Evolutionary conservation across 306 rosid species (phyloP).

Genomic region (Quercus variabilis): DNA sequence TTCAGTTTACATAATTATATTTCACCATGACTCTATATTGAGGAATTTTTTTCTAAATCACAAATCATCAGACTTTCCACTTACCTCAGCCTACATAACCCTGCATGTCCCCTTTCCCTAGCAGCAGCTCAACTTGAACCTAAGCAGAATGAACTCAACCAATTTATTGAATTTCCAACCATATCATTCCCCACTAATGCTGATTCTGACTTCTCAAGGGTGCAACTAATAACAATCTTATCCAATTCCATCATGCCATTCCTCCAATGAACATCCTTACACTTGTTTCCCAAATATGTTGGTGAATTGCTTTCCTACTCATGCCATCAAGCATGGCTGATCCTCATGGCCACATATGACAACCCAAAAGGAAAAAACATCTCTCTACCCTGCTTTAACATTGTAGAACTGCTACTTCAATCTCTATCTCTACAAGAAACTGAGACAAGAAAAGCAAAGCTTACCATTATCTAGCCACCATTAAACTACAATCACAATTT

Average conservation of each 20-base stretch:
- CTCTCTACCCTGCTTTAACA: background rate
- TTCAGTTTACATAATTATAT: background rate
- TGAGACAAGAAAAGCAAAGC: background rate
- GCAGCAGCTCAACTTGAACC: background rate
- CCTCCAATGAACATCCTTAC: background rate
- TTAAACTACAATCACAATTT: background rate
- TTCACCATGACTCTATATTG: background rate
- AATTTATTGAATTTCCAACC: background rate
- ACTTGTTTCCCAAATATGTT: background rate
- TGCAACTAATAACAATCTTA: background rate
- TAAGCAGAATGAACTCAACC: background rate
- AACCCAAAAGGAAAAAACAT: background rate
- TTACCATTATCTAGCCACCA: background rate
- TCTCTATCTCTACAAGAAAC: background rate
- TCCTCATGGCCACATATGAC: background rate
- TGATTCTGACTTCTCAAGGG: background rate
- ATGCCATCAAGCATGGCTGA: background rate
- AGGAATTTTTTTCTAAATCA: background rate
- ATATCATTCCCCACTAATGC: background rate
- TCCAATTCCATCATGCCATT: background rate
- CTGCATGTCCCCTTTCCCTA: background rate
- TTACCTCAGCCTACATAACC: background rate
- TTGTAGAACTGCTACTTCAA: background rate
- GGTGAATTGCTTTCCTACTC: background rate
- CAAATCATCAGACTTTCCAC: background rate